Percentiles rank a stretch among this genome's conserved stretches.
phyloP scores from a whole-genome alignment of 192 early-diverging fungal genomes.

The Gryganskiella cystojenkinii region DNA sequence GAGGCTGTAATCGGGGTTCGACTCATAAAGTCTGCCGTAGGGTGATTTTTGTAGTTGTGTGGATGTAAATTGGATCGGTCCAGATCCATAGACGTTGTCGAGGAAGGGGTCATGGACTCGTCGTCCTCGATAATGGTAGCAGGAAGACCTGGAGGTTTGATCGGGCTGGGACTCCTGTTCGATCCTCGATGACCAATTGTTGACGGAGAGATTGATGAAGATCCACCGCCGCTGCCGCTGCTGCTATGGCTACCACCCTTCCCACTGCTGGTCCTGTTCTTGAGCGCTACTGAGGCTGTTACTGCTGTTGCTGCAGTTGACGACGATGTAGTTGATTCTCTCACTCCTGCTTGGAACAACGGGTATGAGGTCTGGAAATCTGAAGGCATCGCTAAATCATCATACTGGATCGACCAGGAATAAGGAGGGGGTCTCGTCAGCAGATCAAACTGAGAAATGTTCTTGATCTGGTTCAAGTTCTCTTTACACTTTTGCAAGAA shows the following conservation, averaged over 20 bases:
- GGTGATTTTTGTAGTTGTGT: not conserved
- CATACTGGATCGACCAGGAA: constrained; percentile 41
- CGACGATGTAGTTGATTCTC: not conserved
- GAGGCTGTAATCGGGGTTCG: not conserved
- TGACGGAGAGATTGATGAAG: too few relatives aligned
- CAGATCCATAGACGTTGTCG: too few relatives aligned
- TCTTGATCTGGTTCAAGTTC: constrained; percentile 2
- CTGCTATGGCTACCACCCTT: too few relatives aligned
- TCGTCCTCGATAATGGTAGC: too few relatives aligned
- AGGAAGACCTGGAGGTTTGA: too few relatives aligned
- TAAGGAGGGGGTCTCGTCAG: constrained; percentile 30
- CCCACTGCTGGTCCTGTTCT: too few relatives aligned
- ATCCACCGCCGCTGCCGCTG: too few relatives aligned
- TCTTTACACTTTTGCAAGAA: constrained; percentile 25
- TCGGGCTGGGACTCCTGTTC: too few relatives aligned
- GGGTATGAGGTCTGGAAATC: constrained; percentile 40
- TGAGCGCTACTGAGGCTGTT: too few relatives aligned
- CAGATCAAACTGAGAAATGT: constrained; percentile 7
- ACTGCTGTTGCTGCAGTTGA: not conserved
- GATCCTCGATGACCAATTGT: too few relatives aligned
- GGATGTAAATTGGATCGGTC: too few relatives aligned
- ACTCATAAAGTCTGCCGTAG: not conserved
- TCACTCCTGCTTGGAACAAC: not conserved
- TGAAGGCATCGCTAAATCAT: constrained; percentile 19
- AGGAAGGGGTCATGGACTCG: too few relatives aligned